Evolutionary conservation across 179 eudicot species (phyloP).

Genomic region (Silene noctiflora): DNA sequence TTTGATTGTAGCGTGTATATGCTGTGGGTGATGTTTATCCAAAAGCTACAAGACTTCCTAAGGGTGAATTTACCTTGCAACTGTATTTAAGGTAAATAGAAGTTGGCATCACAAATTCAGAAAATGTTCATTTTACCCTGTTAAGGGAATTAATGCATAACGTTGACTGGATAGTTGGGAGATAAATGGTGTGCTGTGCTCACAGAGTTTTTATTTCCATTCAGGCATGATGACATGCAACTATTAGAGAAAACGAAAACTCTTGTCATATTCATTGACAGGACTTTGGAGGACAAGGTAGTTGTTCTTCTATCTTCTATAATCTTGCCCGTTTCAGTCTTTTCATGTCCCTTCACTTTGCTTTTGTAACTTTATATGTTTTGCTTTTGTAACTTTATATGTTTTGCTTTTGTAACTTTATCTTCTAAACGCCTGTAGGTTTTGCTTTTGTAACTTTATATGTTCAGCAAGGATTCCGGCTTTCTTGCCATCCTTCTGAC

Average conservation of each 20-base stretch:
- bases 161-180: neutral
- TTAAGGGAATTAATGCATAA: neutral
- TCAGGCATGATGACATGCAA: conserved; percentile 94
- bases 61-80: conserved; percentile 81
- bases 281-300: conserved; percentile 84
- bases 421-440: too few relatives aligned
- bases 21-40: conserved; percentile 95
- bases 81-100: conserved; percentile 67
- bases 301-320: conserved; percentile 7
- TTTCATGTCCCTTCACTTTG: too few relatives aligned
- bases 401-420: neutral
- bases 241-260: conserved; percentile 89
- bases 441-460: neutral
- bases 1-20: conserved; percentile 63
- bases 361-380: neutral
- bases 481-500: conserved; percentile 3
- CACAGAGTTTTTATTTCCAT: conserved; percentile 26
- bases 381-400: neutral
- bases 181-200: neutral
- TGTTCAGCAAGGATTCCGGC: conserved; percentile 3
- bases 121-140: neutral
- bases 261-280: conserved; percentile 81
- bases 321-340: conserved; percentile 11
- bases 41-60: conserved; percentile 64
- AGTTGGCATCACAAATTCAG: neutral